These are phyloP conservation scores for Epichloe glyceriae DNA, from an alignment of 2,329 filamentous ascomycete genomes.

Conservation along the genomic window DNA sequence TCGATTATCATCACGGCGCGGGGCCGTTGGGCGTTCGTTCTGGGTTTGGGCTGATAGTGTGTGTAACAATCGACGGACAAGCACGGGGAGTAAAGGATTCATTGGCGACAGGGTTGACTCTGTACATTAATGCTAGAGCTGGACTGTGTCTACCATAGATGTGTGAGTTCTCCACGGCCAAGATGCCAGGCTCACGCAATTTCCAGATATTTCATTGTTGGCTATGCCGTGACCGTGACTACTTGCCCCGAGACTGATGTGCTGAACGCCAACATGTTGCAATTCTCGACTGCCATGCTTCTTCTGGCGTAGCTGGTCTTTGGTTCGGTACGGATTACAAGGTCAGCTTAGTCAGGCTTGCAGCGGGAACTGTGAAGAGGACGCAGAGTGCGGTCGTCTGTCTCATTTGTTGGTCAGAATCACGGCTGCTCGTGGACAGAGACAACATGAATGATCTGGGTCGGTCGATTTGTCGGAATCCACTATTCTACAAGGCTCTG, in stretches of 20 bases:
- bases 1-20: not conserved
- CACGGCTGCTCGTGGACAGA: too few species aligned
- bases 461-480: too few species aligned
- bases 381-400: too few species aligned
- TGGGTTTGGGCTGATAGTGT: not conserved
- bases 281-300: not conserved
- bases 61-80: not conserved
- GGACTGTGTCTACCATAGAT: not conserved
- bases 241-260: not conserved
- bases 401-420: too few species aligned
- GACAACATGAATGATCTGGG: too few species aligned
- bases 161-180: not conserved
- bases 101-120: not conserved
- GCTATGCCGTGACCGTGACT: not conserved
- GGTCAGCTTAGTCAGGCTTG: not conserved
- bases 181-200: not conserved
- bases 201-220: not conserved
- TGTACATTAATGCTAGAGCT: conserved; percentile 2
- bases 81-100: conserved; percentile 1
- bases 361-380: not conserved
- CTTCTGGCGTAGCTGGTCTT: too few species aligned
- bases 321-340: too few species aligned
- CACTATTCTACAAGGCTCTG: too few species aligned
- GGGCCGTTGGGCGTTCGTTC: conserved; percentile 2
- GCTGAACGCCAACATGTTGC: not conserved